Evolutionary conservation across 306 rosid species (phyloP), one percentile per base, ranked within the genome.

Genomic region (Myrica gale): DNA sequence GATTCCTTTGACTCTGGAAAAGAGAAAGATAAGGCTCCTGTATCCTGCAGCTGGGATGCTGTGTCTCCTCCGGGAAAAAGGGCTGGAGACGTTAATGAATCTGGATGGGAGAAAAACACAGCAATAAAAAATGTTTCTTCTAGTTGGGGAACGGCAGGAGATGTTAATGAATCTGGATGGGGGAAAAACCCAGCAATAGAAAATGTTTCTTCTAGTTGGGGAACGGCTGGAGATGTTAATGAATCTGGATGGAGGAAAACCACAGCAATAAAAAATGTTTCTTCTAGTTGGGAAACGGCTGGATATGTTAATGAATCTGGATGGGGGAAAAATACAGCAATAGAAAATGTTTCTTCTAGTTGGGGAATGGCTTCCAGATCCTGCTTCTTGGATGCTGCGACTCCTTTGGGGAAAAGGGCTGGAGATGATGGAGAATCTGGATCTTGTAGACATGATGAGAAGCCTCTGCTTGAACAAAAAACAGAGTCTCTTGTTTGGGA

Each of bases 401-500:
- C 68, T 41, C 32, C 52, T 85, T 76, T 56, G 73, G 45, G 70
- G 11, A 78, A 37, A 21, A 84, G 74, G 17, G 43, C 81, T 47
- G 80, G 77, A 47, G 69, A 42, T 58, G 81, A 32, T 56, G 60
- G 4, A 55, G 71, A 54, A 55, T 57, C 63, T 76, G 81, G 21
- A 41, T 43, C 62, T 4, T 9, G 67, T 8, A 39, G 71, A 77
- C 54, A 69, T 68, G 79, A 69, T 62, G 66, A 41, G 51, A 74
- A 45, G 60, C 23, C 83, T 70, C 21, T 26, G 5, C 62, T 43
- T 48, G 78, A 72, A 44, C 44, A 9, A 23, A 65, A 9, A 54
- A 44, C 37, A 44, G 79, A 66, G 58, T 32, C 82, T 72, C n/a
- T 32, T 54, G 53, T 69, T 26, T 85, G 84, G 86, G 86, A 41